Evolutionary conservation across 179 eudicot genomes (phyloP), one percentile per base, ranked within the genome.

Genomic region (Nepenthes alata): DNA sequence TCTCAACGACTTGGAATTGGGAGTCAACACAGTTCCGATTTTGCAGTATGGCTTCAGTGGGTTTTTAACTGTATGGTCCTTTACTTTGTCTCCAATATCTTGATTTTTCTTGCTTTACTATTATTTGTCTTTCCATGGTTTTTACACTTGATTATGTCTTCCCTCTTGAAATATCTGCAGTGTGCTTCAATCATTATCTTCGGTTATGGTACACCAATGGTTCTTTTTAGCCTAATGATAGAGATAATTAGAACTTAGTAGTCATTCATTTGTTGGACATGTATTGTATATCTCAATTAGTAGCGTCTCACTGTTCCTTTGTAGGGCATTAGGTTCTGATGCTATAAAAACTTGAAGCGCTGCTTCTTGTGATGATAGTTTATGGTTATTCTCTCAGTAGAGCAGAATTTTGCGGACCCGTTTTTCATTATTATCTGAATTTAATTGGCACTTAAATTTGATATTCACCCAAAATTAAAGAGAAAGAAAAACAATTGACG

Each of bases 11-110:
- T 83, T 94, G 83, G 87, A 81, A 65, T 77, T 94, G 76, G 99
- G 99, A 59, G 85, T 85, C 44, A 91, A 78, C 63, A 53, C 71
- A 15, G 57, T 87, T 63, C 95, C 99, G 60, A 88, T 85, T 64
- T 53, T 91, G 86, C 99, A 94, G 81, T 94, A 94, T 70, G 75
- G 99, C 78, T 77, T 78, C 72, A 94, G 99, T 72, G 99, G 99
- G 59, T 94, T 94, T 70, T 77, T 94, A 71, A 94, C 99, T 64
- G 99, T 94, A 91, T 58, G 96, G 55, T 67, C 75, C 73, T 16
- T 62, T 60, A 37, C 65, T 57, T 69, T 49, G 64, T 78, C 68
- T 67, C 52, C 67, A 41, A 47, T 53, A 6, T 44, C 57, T n/a
- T 63, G 53, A 6, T 16, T 61, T 16, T 59, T 66, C 57, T 41